These are phyloP conservation scores for Solanum chaucha DNA, from an alignment of 257 asterid genomes.

Conservation along the genomic window DNA sequence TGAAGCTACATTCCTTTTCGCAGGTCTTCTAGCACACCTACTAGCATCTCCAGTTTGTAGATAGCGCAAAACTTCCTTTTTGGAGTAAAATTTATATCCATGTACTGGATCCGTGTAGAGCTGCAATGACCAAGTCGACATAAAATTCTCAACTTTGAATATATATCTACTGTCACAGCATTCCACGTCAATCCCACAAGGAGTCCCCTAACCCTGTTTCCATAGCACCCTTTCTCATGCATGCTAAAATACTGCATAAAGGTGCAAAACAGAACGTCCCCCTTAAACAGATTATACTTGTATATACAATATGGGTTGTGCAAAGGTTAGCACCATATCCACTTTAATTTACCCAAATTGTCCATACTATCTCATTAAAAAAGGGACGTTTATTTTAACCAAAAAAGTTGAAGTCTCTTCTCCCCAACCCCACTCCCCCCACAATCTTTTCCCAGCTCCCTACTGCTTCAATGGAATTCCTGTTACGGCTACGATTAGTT, in stretches of 20 bases:
- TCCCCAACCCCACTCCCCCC: background rate
- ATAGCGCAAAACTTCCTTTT: slow-evolving; percentile 4
- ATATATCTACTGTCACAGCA: background rate
- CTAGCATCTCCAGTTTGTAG: slow-evolving; percentile 6
- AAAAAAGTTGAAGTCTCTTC: background rate
- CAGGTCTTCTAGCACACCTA: slow-evolving; percentile 3
- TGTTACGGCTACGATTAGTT: background rate
- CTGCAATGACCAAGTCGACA: slow-evolving; percentile 1
- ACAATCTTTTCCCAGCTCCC: background rate
- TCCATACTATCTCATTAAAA: background rate
- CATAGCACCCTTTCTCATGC: background rate
- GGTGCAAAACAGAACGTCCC: background rate
- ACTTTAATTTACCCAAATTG: background rate
- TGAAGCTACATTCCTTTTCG: background rate
- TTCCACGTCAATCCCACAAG: background rate
- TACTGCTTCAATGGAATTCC: background rate
- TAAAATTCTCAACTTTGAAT: background rate
- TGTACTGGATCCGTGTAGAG: slow-evolving; percentile 6
- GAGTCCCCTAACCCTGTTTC: background rate
- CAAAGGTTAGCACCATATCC: background rate
- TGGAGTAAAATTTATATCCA: slow-evolving; percentile 3
- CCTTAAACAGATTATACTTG: background rate
- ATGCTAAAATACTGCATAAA: background rate
- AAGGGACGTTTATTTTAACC: background rate
- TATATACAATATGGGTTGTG: background rate